These are phyloP conservation scores for Sporopachydermia lactativora DNA, from an alignment of 805 yeast genomes.

Conservation along the genomic window DNA sequence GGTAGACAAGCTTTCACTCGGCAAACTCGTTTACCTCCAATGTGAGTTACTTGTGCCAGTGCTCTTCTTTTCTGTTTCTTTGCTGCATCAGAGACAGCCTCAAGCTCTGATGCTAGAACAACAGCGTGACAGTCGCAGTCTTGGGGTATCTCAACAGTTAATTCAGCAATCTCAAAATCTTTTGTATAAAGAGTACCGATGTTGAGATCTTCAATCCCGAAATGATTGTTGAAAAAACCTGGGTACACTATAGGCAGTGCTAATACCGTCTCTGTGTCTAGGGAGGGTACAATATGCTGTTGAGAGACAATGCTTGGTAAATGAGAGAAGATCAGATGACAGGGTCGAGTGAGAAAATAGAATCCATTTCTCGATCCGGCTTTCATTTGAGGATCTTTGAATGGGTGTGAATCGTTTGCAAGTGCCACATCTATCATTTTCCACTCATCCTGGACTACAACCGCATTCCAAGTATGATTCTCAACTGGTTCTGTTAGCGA, in stretches of 20 bases:
- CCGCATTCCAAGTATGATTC: slow-evolving; percentile 85
- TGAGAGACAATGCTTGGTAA: slow-evolving; percentile 66
- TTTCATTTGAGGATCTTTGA: slow-evolving; percentile 28
- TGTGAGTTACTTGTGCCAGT: slow-evolving; percentile 70
- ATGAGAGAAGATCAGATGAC: slow-evolving; percentile 68
- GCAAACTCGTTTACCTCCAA: slow-evolving; percentile 46
- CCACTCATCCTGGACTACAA: slow-evolving; percentile 63
- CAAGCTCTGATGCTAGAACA: slow-evolving; percentile 4
- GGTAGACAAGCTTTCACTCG: slow-evolving; percentile 77
- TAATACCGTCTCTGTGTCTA: slow-evolving; percentile 64
- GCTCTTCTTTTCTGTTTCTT: slow-evolving; percentile 37
- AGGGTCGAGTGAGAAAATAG: slow-evolving; percentile 71
- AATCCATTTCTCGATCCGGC: slow-evolving; percentile 28
- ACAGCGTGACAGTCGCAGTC: slow-evolving; percentile 51
- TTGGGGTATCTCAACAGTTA: slow-evolving; percentile 57
- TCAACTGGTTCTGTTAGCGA: slow-evolving; percentile 29
- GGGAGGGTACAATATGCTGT: slow-evolving; percentile 79
- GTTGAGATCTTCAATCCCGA: slow-evolving; percentile 55
- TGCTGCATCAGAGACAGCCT: slow-evolving; percentile 13
- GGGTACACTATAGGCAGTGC: slow-evolving; percentile 83
- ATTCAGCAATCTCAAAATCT: slow-evolving; percentile 69
- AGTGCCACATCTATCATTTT: slow-evolving; percentile 61
- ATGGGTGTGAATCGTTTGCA: slow-evolving; percentile 44
- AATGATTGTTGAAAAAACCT: slow-evolving; percentile 46
- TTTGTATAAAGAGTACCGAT: slow-evolving; percentile 59